Evolutionary conservation across 2,329 filamentous ascomycete species (phyloP), one percentile per base, ranked within the genome.

Genomic region (Fusarium tricinctum): DNA sequence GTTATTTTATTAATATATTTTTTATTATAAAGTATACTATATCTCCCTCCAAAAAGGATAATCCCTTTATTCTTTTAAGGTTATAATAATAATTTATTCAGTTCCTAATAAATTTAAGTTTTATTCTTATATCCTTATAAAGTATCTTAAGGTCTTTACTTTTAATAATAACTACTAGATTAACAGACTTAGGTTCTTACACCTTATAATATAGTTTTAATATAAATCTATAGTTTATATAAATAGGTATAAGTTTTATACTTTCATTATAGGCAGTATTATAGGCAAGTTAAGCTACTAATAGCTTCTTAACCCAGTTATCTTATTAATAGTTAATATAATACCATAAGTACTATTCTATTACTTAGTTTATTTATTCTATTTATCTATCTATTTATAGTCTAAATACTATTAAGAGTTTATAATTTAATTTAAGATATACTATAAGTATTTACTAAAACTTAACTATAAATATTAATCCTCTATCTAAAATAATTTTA

Each of bases 1-100:
- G 43, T 61, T 38, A 17, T 33, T 59, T 70, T 50, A 47, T 70
- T 55, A 42, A 45, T 46, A 69, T 63, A 35, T 69, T 66, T 68
- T 63, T 63, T 51, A 52, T 52, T n/a, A 43, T 12, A 15, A 71
- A 17, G 28, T 68, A 69, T 8, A 64, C 32, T 54, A 65, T 71
- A 60, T 69, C 33, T 49, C 20, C 20, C 33, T 49, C 20, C 8
- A 10, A 26, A 26, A 49, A 39, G 33, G 46, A 26, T 28, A 17
- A 22, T 49, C 46, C 10, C 8, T 28, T 28, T 12, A 28, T 13
- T 15, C 10, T 39, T 28, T 49, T 49, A 4, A 10, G 12, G n/a
- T 50, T 20, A 42, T 50, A 50, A 12, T 42, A 45, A 4, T 26
- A 3, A 6, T 26, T 43, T 43, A 43, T 26, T 17, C 13, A 8